Base-by-base conservation (phyloP, 2,329 filamentous ascomycete genomes). In the Alternaria rosae region DNA sequence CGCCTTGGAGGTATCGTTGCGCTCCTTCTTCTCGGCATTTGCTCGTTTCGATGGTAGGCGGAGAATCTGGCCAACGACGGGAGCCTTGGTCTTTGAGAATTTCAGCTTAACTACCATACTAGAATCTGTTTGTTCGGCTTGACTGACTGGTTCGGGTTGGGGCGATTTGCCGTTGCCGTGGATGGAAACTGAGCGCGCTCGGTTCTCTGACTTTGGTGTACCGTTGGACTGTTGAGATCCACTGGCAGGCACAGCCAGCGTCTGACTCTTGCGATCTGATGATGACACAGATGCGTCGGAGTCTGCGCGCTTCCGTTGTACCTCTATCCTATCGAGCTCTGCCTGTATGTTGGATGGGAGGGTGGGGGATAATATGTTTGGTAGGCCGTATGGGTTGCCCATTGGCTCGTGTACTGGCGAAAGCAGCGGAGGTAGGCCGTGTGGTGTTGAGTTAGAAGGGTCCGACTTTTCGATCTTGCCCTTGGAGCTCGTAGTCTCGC, bases 341-440 rank as follows among this genome's bases (percentile, higher is more conserved):
- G 82, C 84, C 67, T 86, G 84, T 45, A 89, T 82, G 55, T 83
- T 84, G 3, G 84, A 80, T 7, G 86, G 86, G 5, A 89, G 78
- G 13, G 85, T 87, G 4, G 86, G 86, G 5, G 87, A 88, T n/a
- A 88, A 76, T 35, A 87, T 80, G 10, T 82, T 80, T 11, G 86
- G 86, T 17, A 88, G 74, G 57, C 74, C 80, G 25, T 79, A 70
- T 4, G 74, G 70, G 55, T 78, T 78, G 30, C 75, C 76, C 20
- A 84, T 75, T 44, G 81, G 80, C 23, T 82, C 81, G 25, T 72
- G 71, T 76, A 85, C 65, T 6, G 79, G 76, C 13, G 79, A 79
- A 28, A 79, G 65, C 15, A 78, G 64, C 4, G 78, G 77, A 6
- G 79, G 79, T 9, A 81, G 65, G 15, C 78, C 78, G 62, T 81